These are phyloP conservation scores for Fomitopsis serialis DNA, from an alignment of 768 basidiomycete genomes.

Conservation along the genomic window DNA sequence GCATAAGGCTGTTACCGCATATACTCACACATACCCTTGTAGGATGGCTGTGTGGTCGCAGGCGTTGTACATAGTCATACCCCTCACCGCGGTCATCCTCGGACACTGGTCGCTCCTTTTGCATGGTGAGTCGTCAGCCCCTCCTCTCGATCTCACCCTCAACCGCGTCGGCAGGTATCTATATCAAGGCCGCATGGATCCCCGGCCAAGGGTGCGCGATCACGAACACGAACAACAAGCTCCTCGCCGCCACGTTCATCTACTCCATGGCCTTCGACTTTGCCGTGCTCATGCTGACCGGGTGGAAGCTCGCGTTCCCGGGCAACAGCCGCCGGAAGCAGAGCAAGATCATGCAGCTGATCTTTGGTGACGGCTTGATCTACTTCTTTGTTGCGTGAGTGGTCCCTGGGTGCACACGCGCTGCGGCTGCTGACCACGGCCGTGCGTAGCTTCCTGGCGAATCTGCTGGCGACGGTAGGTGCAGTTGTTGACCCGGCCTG, in stretches of 20 bases:
- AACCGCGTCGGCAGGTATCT: constrained; percentile 40
- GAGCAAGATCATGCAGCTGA: constrained; percentile 49
- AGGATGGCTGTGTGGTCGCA: constrained; percentile 66
- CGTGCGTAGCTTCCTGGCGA: constrained; percentile 32
- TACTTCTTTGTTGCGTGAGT: constrained; percentile 74
- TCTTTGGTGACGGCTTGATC: constrained; percentile 70
- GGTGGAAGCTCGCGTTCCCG: constrained; percentile 47
- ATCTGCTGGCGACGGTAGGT: constrained; percentile 32
- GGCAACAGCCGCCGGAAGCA: constrained; percentile 23
- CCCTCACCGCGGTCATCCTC: constrained; percentile 50
- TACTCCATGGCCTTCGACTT: constrained; percentile 76
- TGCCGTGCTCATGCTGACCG: constrained; percentile 52
- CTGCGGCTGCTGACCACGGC: constrained; percentile 22
- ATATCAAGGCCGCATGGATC: constrained; percentile 50
- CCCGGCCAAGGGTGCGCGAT: constrained; percentile 49
- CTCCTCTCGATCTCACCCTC: neutral
- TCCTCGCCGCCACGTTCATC: constrained; percentile 66
- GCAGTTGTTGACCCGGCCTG: no score
- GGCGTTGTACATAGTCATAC: constrained; percentile 43
- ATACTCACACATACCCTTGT: constrained; percentile 1
- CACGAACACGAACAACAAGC: constrained; percentile 50
- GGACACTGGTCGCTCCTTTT: constrained; percentile 72
- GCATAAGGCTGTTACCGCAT: no score
- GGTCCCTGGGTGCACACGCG: no score
- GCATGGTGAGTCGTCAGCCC: constrained; percentile 38